Evolutionary conservation across 164 flowering plant genomes (phyloP).

Genomic region (Magnolia sinica): DNA sequence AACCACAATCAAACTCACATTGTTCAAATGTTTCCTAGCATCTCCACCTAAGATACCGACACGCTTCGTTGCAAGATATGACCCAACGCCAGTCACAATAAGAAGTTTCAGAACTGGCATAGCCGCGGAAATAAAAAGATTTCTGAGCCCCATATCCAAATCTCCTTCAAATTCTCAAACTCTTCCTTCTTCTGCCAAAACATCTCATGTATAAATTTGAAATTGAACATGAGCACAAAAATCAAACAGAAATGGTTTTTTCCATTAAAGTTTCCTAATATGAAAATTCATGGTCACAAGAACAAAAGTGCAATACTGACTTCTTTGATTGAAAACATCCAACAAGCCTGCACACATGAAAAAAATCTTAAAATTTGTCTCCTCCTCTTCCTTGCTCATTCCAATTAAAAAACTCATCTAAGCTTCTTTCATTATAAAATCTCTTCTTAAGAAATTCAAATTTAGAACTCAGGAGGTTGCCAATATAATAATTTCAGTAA

Average conservation of each 20-base stretch:
- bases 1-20: conserved; percentile 25
- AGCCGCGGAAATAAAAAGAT: conserved; percentile 38
- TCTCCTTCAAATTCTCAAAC: neutral
- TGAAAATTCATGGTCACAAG: neutral
- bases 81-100: conserved; percentile 49
- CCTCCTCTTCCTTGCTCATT: neutral
- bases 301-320: neutral
- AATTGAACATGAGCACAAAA: neutral
- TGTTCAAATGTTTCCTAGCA: conserved; percentile 49
- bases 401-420: neutral
- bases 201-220: too few species aligned
- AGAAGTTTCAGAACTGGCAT: conserved; percentile 51
- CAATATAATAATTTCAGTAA: neutral
- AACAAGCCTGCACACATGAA: too few species aligned
- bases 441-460: neutral
- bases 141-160: conserved; percentile 33
- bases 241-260: neutral
- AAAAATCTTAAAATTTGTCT: neutral
- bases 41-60: conserved; percentile 38
- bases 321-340: too few species aligned
- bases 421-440: neutral
- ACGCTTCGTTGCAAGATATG: conserved; percentile 39
- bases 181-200: neutral
- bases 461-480: neutral
- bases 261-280: too few species aligned